Evolutionary conservation across 2,329 filamentous ascomycete species (phyloP).

Genomic region (Bisporella sp.): DNA sequence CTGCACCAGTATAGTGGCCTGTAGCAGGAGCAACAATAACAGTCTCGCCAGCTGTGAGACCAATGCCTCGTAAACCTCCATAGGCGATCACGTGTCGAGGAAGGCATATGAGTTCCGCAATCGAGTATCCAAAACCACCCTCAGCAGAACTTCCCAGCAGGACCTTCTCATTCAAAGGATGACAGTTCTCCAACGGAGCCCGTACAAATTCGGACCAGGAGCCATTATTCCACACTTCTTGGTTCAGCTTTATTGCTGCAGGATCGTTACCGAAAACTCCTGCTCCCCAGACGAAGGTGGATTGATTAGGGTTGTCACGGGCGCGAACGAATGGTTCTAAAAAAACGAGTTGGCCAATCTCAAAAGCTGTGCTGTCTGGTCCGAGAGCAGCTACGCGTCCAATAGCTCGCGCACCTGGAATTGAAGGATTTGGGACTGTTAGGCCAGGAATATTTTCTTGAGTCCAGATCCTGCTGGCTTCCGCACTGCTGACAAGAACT

Average conservation of each 20-base stretch:
- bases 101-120: slow-evolving; percentile 4
- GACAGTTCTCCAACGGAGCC: slow-evolving; percentile 31
- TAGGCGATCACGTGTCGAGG: slow-evolving; percentile 30
- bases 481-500: slow-evolving; percentile 28
- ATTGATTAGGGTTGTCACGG: slow-evolving; percentile 27
- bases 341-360: slow-evolving; percentile 30
- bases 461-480: slow-evolving; percentile 33
- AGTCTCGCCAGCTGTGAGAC: slow-evolving; percentile 37
- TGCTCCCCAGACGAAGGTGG: slow-evolving; percentile 25
- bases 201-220: slow-evolving; percentile 29
- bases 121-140: slow-evolving; percentile 10
- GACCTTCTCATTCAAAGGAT: slow-evolving; percentile 26
- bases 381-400: slow-evolving; percentile 29
- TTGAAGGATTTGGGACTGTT: slow-evolving; percentile 24
- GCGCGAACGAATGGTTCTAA: slow-evolving; percentile 28
- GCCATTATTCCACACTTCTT: slow-evolving; percentile 28
- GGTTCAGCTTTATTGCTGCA: slow-evolving; percentile 21
- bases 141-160: slow-evolving; percentile 12
- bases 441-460: slow-evolving; percentile 24
- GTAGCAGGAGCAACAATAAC: slow-evolving; percentile 40
- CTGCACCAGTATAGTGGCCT: slow-evolving; percentile 37
- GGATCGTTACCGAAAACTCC: slow-evolving; percentile 20
- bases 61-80: slow-evolving; percentile 38
- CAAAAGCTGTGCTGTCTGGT: slow-evolving; percentile 27
- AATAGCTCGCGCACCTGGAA: slow-evolving; percentile 25